These are phyloP conservation scores for Gossypium arboreum DNA, from an alignment of 345 rosid genomes.

Conservation along the genomic window DNA sequence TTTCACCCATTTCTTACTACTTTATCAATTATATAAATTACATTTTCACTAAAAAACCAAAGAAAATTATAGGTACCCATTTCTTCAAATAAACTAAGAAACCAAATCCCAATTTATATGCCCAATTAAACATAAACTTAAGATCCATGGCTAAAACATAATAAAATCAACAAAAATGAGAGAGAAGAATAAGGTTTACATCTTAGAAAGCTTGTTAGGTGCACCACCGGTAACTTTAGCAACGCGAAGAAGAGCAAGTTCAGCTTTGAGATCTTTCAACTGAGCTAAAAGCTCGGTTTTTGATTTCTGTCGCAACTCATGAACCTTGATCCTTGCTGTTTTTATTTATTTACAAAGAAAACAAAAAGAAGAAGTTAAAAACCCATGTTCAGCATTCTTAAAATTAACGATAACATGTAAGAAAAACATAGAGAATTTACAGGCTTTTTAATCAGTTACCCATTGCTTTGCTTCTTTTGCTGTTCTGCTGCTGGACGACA, in stretches of 20 bases:
- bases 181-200: constrained; percentile 22
- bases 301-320: constrained; percentile 58
- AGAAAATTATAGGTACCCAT: neutral
- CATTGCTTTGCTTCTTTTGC: constrained; percentile 5
- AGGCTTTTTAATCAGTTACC: neutral
- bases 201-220: constrained; percentile 67
- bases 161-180: neutral
- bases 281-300: constrained; percentile 49
- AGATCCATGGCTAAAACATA: neutral
- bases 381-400: neutral
- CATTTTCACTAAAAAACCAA: too few relatives aligned
- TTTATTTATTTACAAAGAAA: neutral
- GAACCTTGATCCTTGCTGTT: constrained; percentile 64
- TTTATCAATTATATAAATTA: neutral
- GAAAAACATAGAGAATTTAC: neutral
- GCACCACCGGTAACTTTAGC: constrained; percentile 77
- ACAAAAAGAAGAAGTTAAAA: neutral
- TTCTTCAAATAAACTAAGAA: neutral
- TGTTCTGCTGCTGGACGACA: neutral
- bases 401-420: neutral
- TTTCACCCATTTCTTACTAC: neutral
- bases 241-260: constrained; percentile 67
- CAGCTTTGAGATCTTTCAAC: constrained; percentile 62
- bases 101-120: neutral
- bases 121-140: neutral